Conservation (phyloP, 129 eudicot genomes). For the Rutidosis leptorrhynchoides region DNA sequence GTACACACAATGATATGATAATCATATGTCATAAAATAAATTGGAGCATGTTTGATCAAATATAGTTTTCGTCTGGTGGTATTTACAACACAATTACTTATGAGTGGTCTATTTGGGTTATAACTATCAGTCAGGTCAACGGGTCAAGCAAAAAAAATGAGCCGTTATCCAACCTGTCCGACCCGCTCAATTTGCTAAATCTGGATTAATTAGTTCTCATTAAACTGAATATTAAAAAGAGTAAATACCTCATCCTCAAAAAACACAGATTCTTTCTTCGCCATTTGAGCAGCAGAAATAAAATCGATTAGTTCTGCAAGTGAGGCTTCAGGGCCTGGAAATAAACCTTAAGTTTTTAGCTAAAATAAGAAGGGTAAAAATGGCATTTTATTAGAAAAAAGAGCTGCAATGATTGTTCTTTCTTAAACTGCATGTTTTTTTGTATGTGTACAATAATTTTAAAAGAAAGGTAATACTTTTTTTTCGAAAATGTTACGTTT, state of each 20-base stretch:
- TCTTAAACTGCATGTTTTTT: too few relatives aligned
- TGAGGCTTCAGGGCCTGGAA: constrained; percentile 65
- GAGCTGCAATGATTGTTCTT: too few relatives aligned
- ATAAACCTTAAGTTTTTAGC: background rate
- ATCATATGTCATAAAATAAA: constrained; percentile 1
- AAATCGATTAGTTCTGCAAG: constrained; percentile 52
- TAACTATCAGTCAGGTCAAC: background rate
- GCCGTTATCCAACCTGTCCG: background rate
- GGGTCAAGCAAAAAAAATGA: background rate
- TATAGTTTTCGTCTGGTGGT: too few relatives aligned
- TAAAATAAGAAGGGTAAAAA: too few relatives aligned
- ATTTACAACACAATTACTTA: background rate
- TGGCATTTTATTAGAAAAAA: too few relatives aligned
- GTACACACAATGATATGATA: background rate
- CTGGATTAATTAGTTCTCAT: background rate
- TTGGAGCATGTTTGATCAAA: too few relatives aligned
- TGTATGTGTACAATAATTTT: background rate
- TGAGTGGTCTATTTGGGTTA: background rate
- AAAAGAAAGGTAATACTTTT: background rate
- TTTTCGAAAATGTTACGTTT: background rate
- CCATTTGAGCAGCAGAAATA: constrained; percentile 69
- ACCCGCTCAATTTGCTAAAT: background rate
- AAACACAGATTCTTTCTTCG: constrained; percentile 44
- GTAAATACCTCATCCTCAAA: constrained; percentile 44
- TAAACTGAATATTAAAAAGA: background rate